Base-by-base conservation (phyloP, 164 flowering plant genomes). In the Vitis cinerea region DNA sequence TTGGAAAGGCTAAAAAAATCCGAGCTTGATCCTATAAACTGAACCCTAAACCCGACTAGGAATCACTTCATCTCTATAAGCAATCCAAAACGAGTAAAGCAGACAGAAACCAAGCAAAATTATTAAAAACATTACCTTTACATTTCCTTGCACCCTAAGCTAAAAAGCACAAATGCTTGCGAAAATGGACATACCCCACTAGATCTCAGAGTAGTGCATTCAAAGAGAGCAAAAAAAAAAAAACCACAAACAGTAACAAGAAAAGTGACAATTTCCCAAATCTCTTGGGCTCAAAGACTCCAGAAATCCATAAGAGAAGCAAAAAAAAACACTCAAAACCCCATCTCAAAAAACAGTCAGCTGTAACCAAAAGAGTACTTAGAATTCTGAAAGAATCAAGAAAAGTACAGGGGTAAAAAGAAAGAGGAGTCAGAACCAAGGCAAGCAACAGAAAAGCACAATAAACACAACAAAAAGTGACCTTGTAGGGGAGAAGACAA, bases 191-290 rank as follows among this genome's bases (percentile, higher is more conserved):
- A 71, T 80, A 76, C 87, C 89, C 81, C 82, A 81, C 84, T 70
- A 80, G 85, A 83, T 85, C 88, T 82, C 78, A 76, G 64, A 80
- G 78, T 67, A 83, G 84, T 84, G 75, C 79, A 71, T 27, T 53
- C 68, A 72, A 84, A 83, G 81, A 74, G 44, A 37, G 7, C 6
- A 71, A 81, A 72, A 68, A 72, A 76, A 75, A 78, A 73, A 71
- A 74, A 75, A 68, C 63, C 50, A 64, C 57, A 30, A 66, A 53
- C 15, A 68, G 69, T 72, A 72, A 62, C 68, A 77, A 78, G 44
- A 37, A 37, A 37, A 37, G 44, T 77, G 75, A 80, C 82, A 37
- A 10, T 57, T 71, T 62, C 51, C 53, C 63, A 67, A 61, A 63
- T 71, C 71, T 68, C 80, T 77, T 75, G 31, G 64, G 64, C 76